A percentile compares a stretch with the other conserved stretches of the same genome.
Conservation (phyloP, 2,329 filamentous ascomycete genomes). For the Aspergillus calidoustus region DNA sequence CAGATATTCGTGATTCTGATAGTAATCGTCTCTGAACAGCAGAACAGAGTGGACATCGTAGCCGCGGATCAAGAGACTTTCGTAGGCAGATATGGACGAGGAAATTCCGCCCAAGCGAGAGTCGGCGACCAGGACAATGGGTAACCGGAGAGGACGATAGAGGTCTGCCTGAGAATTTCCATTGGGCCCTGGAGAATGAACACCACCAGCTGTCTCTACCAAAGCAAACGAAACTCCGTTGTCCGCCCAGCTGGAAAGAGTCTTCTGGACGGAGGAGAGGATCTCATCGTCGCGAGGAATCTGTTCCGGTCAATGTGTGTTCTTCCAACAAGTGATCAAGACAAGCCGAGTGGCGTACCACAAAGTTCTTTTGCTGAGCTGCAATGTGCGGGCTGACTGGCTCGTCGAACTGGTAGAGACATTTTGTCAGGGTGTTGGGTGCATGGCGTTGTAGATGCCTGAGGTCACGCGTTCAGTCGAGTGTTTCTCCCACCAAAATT, state of each 20-base stretch:
- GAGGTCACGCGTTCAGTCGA: not conserved
- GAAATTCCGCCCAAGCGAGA: conserved; percentile 78
- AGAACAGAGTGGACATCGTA: conserved; percentile 75
- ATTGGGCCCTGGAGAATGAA: conserved; percentile 77
- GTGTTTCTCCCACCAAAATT: not conserved
- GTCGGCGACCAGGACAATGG: conserved; percentile 76
- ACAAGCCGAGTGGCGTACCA: conserved; percentile 5
- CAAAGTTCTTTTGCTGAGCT: conserved; percentile 57
- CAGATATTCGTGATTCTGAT: conserved; percentile 72
- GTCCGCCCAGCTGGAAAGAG: conserved; percentile 43
- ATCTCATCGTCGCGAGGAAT: conserved; percentile 56
- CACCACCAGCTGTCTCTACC: conserved; percentile 81
- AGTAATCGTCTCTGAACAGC: conserved; percentile 68
- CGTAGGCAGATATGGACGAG: conserved; percentile 77
- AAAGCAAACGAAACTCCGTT: conserved; percentile 63
- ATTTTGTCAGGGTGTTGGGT: conserved; percentile 60
- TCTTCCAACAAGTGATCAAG: not conserved
- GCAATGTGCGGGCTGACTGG: conserved; percentile 80
- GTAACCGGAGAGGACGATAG: conserved; percentile 74
- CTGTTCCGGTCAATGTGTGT: conserved; percentile 37
- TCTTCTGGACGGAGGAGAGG: conserved; percentile 53
- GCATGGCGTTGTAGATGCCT: conserved; percentile 67
- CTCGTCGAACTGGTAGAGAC: conserved; percentile 72
- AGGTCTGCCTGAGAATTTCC: conserved; percentile 78
- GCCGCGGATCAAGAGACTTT: conserved; percentile 76